Conservation (phyloP, 1,139 yeast genomes). For the Candida freyschussii region DNA sequence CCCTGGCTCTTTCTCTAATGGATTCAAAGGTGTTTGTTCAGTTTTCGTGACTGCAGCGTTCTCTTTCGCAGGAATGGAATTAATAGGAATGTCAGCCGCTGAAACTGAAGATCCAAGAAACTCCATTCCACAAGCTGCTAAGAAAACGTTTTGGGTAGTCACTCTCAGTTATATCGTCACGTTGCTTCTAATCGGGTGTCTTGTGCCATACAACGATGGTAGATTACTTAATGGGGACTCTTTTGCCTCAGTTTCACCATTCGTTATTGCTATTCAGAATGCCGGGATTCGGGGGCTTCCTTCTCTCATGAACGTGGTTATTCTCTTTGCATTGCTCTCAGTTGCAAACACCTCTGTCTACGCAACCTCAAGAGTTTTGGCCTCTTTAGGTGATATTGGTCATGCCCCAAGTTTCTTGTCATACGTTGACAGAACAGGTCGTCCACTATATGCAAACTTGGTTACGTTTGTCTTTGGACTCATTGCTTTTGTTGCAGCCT, state of each 20-base stretch:
- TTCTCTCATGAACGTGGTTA: constrained; percentile 46
- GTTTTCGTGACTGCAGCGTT: constrained; percentile 54
- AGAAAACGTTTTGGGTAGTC: constrained; percentile 77
- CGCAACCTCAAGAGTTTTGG: constrained; percentile 62
- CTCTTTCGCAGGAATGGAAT: constrained; percentile 61
- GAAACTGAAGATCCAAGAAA: constrained; percentile 76
- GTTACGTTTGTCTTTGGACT: constrained; percentile 50
- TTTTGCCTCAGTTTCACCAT: constrained; percentile 49
- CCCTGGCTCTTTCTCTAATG: constrained; percentile 57
- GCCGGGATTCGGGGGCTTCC: constrained; percentile 46
- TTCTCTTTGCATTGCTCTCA: constrained; percentile 56
- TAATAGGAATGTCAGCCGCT: constrained; percentile 81
- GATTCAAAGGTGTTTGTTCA: constrained; percentile 52
- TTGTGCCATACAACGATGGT: constrained; percentile 60
- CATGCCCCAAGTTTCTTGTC: constrained; percentile 54
- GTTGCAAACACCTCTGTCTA: constrained; percentile 66
- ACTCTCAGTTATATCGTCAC: constrained; percentile 59
- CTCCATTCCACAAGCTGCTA: constrained; percentile 64
- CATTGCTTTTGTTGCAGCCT: constrained; percentile 59
- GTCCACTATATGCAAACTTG: constrained; percentile 57
- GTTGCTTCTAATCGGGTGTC: constrained; percentile 56
- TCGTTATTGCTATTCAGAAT: constrained; percentile 46
- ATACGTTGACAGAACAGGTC: constrained; percentile 58
- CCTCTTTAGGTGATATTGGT: constrained; percentile 60
- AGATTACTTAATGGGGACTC: constrained; percentile 44